Conservation (phyloP, 2,329 filamentous ascomycete species). For the Elsinoe arachidis region DNA sequence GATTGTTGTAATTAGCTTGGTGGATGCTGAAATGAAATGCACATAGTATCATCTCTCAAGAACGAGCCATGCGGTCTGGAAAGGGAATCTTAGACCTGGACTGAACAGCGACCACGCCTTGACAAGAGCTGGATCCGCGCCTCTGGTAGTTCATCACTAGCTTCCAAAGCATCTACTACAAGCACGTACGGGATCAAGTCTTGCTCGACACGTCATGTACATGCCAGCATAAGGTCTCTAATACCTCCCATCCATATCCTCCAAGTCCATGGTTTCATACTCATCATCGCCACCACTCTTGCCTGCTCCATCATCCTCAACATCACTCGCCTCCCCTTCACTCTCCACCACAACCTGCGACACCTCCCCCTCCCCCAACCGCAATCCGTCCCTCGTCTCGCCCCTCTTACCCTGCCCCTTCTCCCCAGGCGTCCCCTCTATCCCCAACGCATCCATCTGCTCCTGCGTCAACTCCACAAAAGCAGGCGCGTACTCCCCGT, state of each 20-base stretch:
- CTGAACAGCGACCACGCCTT: no score
- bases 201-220: neutral
- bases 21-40: conserved; percentile 5
- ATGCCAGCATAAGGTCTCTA: neutral
- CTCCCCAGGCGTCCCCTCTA: conserved; percentile 21
- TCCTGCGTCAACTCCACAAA: conserved; percentile 47
- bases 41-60: neutral
- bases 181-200: neutral
- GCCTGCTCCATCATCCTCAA: conserved; percentile 31
- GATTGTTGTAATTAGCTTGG: conserved; percentile 1
- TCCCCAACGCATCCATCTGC: conserved; percentile 32
- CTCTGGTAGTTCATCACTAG: no score
- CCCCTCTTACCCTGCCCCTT: conserved; percentile 15
- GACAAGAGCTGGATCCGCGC: no score
- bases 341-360: conserved; percentile 15
- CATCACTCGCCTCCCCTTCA: conserved; percentile 22
- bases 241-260: conserved; percentile 16
- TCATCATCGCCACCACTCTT: conserved; percentile 16
- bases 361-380: neutral
- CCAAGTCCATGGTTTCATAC: conserved; percentile 10
- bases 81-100: no score
- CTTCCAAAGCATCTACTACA: neutral
- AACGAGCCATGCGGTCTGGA: no score
- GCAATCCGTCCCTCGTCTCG: conserved; percentile 8
- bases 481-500: conserved; percentile 55